Conservation (phyloP, 1,284 basidiomycete genomes). For the Malassezia psittaci region DNA sequence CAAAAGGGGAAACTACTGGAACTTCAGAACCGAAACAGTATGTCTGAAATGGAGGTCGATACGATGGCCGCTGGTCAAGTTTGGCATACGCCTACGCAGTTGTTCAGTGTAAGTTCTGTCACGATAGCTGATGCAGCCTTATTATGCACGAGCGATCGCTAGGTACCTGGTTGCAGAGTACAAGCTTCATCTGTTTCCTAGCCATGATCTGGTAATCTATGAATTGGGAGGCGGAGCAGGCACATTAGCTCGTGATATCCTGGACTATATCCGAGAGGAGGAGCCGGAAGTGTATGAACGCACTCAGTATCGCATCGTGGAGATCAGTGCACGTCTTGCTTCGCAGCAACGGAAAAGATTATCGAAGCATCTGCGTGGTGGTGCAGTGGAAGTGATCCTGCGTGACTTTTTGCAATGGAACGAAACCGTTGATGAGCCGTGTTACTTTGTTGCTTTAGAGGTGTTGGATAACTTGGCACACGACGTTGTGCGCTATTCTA, state of each 20-base stretch:
- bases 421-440: slow-evolving; percentile 64
- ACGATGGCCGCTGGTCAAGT: slow-evolving; percentile 63
- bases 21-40: slow-evolving; percentile 19
- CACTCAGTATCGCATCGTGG: slow-evolving; percentile 82
- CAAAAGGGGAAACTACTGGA: slow-evolving; percentile 31
- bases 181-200: slow-evolving; percentile 80
- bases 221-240: slow-evolving; percentile 97
- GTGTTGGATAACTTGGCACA: slow-evolving; percentile 97
- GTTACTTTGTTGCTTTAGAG: slow-evolving; percentile 87
- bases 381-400: slow-evolving; percentile 64
- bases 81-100: slow-evolving; percentile 97
- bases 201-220: slow-evolving; percentile 87
- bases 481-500: slow-evolving; percentile 82
- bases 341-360: slow-evolving; percentile 56
- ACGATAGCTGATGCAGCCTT: slow-evolving; percentile 56
- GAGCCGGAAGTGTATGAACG: slow-evolving; percentile 86
- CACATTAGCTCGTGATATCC: slow-evolving; percentile 75
- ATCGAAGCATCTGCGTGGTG: slow-evolving; percentile 23
- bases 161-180: slow-evolving; percentile 81
- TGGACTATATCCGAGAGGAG: slow-evolving; percentile 65
- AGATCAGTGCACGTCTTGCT: slow-evolving; percentile 74
- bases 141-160: slow-evolving; percentile 82
- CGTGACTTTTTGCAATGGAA: slow-evolving; percentile 82
- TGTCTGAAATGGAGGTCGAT: slow-evolving; percentile 38
- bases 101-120: slow-evolving; percentile 69